Evolutionary conservation across 345 rosid species (phyloP).

Genomic region (Citrus cavaleriei): DNA sequence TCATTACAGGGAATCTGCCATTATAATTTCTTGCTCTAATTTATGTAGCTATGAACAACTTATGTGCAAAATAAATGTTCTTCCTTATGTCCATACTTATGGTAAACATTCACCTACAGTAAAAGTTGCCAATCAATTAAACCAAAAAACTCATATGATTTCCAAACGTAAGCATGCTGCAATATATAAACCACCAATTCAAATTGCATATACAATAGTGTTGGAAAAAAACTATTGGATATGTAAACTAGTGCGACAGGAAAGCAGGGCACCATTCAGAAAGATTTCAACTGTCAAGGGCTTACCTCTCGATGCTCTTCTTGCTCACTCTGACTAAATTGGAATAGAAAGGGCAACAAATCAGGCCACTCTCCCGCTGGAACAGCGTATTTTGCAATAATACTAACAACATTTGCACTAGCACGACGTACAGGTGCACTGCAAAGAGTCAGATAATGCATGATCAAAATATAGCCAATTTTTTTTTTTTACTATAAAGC

Average conservation of each 20-base stretch:
- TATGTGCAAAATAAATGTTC: neutral
- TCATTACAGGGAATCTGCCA: neutral
- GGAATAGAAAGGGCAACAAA: slow-evolving; percentile 78
- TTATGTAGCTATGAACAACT: neutral
- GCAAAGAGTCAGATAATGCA: neutral
- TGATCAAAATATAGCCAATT: neutral
- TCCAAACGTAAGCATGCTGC: neutral
- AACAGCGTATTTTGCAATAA: slow-evolving; percentile 88
- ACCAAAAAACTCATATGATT: neutral
- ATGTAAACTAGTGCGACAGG: neutral
- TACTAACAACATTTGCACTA: slow-evolving; percentile 96
- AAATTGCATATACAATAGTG: neutral
- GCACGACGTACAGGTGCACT: slow-evolving; percentile 96
- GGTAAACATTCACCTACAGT: neutral
- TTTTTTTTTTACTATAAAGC: neutral
- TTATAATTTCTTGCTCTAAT: neutral
- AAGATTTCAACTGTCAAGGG: neutral
- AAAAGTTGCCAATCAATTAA: neutral
- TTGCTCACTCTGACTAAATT: slow-evolving; percentile 92
- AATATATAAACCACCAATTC: neutral
- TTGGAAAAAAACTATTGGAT: neutral
- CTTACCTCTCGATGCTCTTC: slow-evolving; percentile 97
- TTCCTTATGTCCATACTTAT: too few species aligned
- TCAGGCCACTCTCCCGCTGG: slow-evolving; percentile 99
- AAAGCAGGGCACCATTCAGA: neutral